Base-by-base conservation (phyloP, 495 filamentous ascomycete genomes). In the Bombardia bombarda region DNA sequence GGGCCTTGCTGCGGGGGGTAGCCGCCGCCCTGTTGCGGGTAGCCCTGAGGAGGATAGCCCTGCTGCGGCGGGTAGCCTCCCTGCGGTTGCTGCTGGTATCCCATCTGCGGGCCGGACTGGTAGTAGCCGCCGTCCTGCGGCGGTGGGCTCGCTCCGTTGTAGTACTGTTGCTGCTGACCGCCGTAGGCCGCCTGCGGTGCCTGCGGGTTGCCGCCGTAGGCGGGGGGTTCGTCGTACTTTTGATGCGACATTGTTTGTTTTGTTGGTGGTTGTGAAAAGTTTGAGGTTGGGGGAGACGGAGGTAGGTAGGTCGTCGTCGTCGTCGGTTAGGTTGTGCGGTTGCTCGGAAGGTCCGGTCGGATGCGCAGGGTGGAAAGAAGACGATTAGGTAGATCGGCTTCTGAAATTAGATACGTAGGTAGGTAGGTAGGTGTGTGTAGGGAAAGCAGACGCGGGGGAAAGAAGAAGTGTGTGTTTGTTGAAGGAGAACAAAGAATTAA, bases 171-270 rank as follows among this genome's bases (percentile, higher is more conserved):
- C 24, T 23, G 38, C 25, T 13, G 23, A n/a, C n/a, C n/a, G n/a
- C n/a, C n/a, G 12, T 38, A 38, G 38, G 30, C 30, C 14, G 38
- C 23, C 14, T 18, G 14, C 34, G 55, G 60, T 2, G 62, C 60
- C 1, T 36, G 40, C 42, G 61, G 62, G 21, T 50, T 57, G 17
- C 26, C 18, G 43, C 40, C 25, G 60, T 71, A 71, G 8, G 64
- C 60, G n/a, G 67, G 67, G 21, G 67, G 67, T 4, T 61, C 47
- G 46, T 68, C 66, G 49, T 49, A 38, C 56, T 71, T 69, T 30
- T 61, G 43, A n/a, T n/a, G n/a, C 37, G 61, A 56, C 64, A 68
- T 70, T 17, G 25, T 46, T n/a, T n/a, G n/a, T n/a, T n/a, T n/a
- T n/a, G n/a, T n/a, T n/a, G n/a, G n/a, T n/a, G n/a, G n/a, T n/a